phyloP scores from a whole-genome alignment of 495 filamentous ascomycete species.

The Oidiodendron maius region DNA sequence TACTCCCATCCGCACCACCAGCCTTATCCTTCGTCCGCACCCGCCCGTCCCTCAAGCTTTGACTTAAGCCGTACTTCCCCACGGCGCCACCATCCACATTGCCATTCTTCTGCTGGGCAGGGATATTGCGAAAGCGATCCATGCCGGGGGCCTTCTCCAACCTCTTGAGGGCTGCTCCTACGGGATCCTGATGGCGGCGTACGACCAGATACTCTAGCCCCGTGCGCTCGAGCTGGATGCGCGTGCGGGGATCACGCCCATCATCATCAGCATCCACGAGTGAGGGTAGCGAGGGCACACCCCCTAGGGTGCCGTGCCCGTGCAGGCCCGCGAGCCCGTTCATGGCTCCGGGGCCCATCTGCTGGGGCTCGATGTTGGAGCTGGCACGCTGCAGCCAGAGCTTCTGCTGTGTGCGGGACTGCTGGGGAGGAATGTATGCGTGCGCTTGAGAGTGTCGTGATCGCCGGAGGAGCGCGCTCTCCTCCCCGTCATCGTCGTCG shows the following conservation, averaged over 20 bases:
- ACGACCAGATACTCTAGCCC: constrained; percentile 62
- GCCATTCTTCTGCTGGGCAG: constrained; percentile 20
- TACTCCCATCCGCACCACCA: neutral
- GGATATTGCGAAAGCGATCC: constrained; percentile 39
- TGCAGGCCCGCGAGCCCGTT: constrained; percentile 27
- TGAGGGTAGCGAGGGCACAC: constrained; percentile 29
- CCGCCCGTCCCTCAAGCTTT: constrained; percentile 31
- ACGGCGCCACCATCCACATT: constrained; percentile 19
- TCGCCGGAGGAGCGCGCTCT: constrained; percentile 30
- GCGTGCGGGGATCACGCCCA: constrained; percentile 45
- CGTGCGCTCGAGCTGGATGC: constrained; percentile 53
- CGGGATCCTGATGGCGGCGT: constrained; percentile 60
- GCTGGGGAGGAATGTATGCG: constrained; percentile 37
- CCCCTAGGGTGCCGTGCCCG: constrained; percentile 28
- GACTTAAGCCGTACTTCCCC: constrained; percentile 27
- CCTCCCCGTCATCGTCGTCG: constrained; percentile 27
- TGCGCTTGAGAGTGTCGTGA: constrained; percentile 24
- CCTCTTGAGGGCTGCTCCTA: constrained; percentile 50
- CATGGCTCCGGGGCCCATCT: constrained; percentile 31
- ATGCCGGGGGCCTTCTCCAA: constrained; percentile 42
- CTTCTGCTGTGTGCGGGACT: constrained; percentile 65
- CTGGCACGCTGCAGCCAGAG: constrained; percentile 63
- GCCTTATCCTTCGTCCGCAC: neutral
- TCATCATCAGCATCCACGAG: constrained; percentile 34
- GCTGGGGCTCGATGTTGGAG: constrained; percentile 52